Evolutionary conservation across 345 rosid genomes (phyloP).

Genomic region (Laguncularia racemosa): DNA sequence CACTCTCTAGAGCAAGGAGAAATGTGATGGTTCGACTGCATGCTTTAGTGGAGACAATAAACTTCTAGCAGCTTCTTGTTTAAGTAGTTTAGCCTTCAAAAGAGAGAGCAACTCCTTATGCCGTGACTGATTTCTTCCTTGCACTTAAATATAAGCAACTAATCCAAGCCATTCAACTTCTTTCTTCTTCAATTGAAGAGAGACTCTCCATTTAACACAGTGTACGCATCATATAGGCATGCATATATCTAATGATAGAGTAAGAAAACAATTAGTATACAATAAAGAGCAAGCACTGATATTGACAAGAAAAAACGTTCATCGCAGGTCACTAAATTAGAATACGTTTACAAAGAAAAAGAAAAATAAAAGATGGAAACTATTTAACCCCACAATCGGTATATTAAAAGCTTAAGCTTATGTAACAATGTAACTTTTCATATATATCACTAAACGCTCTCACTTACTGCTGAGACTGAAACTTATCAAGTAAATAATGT

Average conservation of each 20-base stretch:
- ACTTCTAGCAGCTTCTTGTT: conserved; percentile 19
- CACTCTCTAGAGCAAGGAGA: conserved; percentile 60
- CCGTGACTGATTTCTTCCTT: conserved; percentile 56
- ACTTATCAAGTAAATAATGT: no score
- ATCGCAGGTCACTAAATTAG: background rate
- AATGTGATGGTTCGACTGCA: conserved; percentile 54
- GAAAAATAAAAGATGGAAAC: no score
- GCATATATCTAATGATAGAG: conserved; percentile 42
- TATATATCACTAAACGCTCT: no score
- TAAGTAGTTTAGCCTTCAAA: conserved; percentile 30
- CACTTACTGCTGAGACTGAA: conserved; percentile 1
- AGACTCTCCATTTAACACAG: conserved; percentile 17
- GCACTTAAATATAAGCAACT: conserved; percentile 47
- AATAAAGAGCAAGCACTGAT: no score
- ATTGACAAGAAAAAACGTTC: background rate
- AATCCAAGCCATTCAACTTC: conserved; percentile 86
- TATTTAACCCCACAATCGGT: no score
- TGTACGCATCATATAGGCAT: conserved; percentile 36
- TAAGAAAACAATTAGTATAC: no score
- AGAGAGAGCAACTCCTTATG: conserved; percentile 35
- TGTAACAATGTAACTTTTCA: no score
- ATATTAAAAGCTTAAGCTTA: no score
- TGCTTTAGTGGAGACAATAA: conserved; percentile 35
- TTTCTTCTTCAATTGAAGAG: conserved; percentile 28
- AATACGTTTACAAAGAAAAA: no score